These are phyloP conservation scores for Passiflora organensis DNA, from an alignment of 345 rosid genomes.

Conservation along the genomic window DNA sequence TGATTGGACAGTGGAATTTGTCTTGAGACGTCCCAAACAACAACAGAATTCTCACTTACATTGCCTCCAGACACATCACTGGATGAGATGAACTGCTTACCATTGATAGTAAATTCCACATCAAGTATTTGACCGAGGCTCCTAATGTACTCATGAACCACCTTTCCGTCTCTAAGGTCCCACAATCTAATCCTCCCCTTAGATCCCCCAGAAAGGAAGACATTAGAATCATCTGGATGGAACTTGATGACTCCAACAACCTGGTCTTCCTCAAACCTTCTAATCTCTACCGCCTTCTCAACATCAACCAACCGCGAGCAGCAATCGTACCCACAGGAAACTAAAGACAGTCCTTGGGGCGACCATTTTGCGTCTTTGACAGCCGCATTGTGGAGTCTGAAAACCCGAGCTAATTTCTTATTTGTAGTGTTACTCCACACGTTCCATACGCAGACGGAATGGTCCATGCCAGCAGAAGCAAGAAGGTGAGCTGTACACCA, in stretches of 20 bases:
- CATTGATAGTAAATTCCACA: conserved; percentile 56
- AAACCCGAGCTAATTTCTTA: conserved; percentile 50
- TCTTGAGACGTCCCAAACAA: conserved; percentile 69
- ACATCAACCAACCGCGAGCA: conserved; percentile 64
- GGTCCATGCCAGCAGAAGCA: conserved; percentile 87
- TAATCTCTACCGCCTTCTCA: conserved; percentile 63
- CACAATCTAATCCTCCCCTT: conserved; percentile 72
- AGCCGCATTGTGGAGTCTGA: conserved; percentile 55
- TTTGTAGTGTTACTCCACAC: conserved; percentile 50
- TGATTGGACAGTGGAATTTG: conserved; percentile 82
- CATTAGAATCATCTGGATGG: conserved; percentile 55
- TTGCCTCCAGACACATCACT: conserved; percentile 71
- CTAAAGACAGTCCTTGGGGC: conserved; percentile 41
- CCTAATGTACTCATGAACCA: conserved; percentile 48
- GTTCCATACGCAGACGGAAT: conserved; percentile 63
- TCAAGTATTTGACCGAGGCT: conserved; percentile 74
- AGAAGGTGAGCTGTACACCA: conserved; percentile 81
- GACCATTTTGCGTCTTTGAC: conserved; percentile 83
- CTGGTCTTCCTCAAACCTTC: conserved; percentile 63
- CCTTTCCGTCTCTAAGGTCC: conserved; percentile 64
- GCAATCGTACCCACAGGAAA: conserved; percentile 80
- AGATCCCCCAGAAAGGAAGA: conserved; percentile 80
- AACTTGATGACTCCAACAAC: conserved; percentile 57
- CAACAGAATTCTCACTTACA: conserved; percentile 68
- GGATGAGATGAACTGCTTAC: conserved; percentile 70